phyloP scores from a whole-genome alignment of 1,284 basidiomycete species.

The Agroathelia rolfsii region DNA sequence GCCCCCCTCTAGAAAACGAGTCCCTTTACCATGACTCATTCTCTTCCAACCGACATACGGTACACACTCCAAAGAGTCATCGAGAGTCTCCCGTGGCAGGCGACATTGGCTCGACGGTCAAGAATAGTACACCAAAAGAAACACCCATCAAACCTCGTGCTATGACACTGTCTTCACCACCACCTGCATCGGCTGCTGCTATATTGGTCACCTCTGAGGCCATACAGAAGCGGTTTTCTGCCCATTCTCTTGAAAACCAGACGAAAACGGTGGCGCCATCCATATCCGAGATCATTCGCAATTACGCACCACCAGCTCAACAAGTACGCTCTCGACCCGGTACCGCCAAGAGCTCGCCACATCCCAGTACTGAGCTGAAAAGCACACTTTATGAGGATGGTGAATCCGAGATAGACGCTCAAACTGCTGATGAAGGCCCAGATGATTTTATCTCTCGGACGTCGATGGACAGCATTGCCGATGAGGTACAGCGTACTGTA shows the following conservation, averaged over 20 bases:
- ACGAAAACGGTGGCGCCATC: slow-evolving; percentile 49
- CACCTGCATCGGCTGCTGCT: background rate
- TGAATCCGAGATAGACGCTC: slow-evolving; percentile 37
- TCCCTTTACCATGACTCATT: slow-evolving; percentile 23
- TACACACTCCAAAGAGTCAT: too few species aligned
- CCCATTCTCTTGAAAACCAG: slow-evolving; percentile 15
- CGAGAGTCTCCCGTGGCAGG: too few species aligned
- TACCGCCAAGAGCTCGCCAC: slow-evolving; percentile 35
- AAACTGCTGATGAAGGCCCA: slow-evolving; percentile 45
- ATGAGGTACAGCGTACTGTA: slow-evolving; percentile 64
- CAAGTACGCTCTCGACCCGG: slow-evolving; percentile 34
- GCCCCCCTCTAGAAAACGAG: slow-evolving; percentile 29
- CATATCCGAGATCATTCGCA: slow-evolving; percentile 76
- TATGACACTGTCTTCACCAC: slow-evolving; percentile 4
- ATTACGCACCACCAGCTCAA: slow-evolving; percentile 50
- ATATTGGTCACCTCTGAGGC: slow-evolving; percentile 12
- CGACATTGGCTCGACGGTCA: too few species aligned
- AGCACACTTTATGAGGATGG: slow-evolving; percentile 32
- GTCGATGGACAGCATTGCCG: slow-evolving; percentile 74
- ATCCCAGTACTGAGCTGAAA: slow-evolving; percentile 35
- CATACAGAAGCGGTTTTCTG: slow-evolving; percentile 11
- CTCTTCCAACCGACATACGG: too few species aligned
- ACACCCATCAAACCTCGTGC: slow-evolving; percentile 4
- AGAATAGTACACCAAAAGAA: slow-evolving; percentile 6
- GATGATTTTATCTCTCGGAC: slow-evolving; percentile 59